Base-by-base conservation (phyloP, 768 basidiomycete genomes). In the Pulveroboletus sp. region DNA sequence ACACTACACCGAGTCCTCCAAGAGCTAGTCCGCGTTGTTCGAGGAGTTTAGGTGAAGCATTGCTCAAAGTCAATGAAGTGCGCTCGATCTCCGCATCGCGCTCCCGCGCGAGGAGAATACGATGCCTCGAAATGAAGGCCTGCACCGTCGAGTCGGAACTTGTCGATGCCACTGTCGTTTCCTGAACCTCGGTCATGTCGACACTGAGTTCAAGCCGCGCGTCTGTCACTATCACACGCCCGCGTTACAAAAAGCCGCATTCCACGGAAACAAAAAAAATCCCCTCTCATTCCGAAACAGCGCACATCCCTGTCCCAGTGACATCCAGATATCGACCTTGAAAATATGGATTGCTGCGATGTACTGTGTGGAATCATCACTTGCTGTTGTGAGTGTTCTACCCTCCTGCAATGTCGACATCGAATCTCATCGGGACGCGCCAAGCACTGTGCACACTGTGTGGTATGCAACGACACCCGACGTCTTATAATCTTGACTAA, bases 11-110 rank as follows among this genome's bases (percentile, higher is more conserved):
- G 5, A 97, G 73, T 38, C 85, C 85, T 24, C 78, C 79, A 1
- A 97, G 65, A 0, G 90, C 85, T 10, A 98, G 73, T 4, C 94
- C 94, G 49, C 87, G 85, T 55, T 88, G 84, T 65, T 95, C 92
- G n/a, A 98, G 75, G 9, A 94, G 72, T 55, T 84, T 89, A 1
- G 86, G 85, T 2, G 85, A 80, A 60, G 90, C 93, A 48, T 90
- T 90, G 9, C 88, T 84, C 17, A 94, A 74, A 29, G 95, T 70
- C 39, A 97, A 72, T 8, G 87, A 81, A 13, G 79, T 87, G 33
- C 88, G 79, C 50, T 87, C 84, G 53, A 93, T 79, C 59, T 97
- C 95, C n/a, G 89, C 87, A 36, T 82, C 76, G 24, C 88, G 80
- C 69, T 98, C 95, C 48, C 69, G 71, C 11, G 75, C 58, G 6